Evolutionary conservation across 805 yeast species (phyloP).

Genomic region (Candida nonsorbophila): DNA sequence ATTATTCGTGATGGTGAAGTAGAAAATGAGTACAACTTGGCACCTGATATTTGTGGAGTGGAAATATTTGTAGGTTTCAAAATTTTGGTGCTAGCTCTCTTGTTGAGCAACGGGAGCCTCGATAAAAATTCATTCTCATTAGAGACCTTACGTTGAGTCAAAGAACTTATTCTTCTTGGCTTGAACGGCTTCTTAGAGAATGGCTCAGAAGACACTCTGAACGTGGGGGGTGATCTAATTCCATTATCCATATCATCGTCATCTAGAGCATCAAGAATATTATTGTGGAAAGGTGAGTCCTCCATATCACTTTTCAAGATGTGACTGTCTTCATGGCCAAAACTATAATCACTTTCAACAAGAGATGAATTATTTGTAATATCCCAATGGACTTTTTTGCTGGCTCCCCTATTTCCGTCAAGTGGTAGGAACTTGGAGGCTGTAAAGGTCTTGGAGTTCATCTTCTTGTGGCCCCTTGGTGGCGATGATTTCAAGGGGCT

Average conservation of each 20-base stretch:
- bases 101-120: conserved; percentile 28
- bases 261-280: conserved; percentile 16
- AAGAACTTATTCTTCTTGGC: conserved; percentile 9
- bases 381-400: conserved; percentile 46
- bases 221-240: conserved; percentile 23
- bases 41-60: too few relatives aligned
- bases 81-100: conserved; percentile 21
- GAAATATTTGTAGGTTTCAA: not conserved
- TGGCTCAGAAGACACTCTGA: conserved; percentile 1
- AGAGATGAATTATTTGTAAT: conserved; percentile 18
- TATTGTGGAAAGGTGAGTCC: conserved; percentile 23
- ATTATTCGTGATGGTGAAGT: conserved; percentile 14
- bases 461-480: conserved; percentile 14
- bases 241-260: conserved; percentile 21
- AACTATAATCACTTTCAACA: conserved; percentile 25
- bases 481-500: conserved; percentile 20
- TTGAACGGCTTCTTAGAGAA: conserved; percentile 3
- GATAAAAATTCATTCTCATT: conserved; percentile 6
- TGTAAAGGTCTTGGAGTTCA: conserved; percentile 9
- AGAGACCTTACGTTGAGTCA: conserved; percentile 13
- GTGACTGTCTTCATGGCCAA: conserved; percentile 19
- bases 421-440: conserved; percentile 5
- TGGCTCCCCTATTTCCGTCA: conserved; percentile 3
- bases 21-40: too few relatives aligned
- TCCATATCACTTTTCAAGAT: conserved; percentile 17